These are phyloP conservation scores for Penicillium flavigenum DNA, from an alignment of 495 filamentous ascomycete genomes.

Conservation along the genomic window DNA sequence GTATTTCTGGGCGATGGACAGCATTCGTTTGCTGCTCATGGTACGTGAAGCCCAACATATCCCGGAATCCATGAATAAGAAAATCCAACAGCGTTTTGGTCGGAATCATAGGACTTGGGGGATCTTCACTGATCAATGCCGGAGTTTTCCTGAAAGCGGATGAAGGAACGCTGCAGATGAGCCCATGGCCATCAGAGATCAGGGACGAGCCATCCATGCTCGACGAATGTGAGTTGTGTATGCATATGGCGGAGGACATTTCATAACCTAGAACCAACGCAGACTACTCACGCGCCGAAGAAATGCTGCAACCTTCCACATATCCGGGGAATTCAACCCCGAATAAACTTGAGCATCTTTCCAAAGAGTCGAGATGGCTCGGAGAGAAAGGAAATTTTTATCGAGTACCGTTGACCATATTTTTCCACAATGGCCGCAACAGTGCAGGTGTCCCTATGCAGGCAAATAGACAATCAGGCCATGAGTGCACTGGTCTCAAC, in stretches of 20 bases:
- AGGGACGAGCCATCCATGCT: slow-evolving; percentile 43
- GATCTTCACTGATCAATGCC: slow-evolving; percentile 64
- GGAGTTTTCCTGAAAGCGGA: slow-evolving; percentile 67
- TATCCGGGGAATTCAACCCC: slow-evolving; percentile 60
- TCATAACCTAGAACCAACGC: slow-evolving; percentile 3
- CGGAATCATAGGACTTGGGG: slow-evolving; percentile 53
- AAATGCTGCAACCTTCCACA: slow-evolving; percentile 57
- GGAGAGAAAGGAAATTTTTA: slow-evolving; percentile 54
- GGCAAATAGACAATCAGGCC: slow-evolving; percentile 56
- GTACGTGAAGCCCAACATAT: slow-evolving; percentile 32
- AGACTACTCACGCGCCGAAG: slow-evolving; percentile 57
- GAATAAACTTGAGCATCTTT: slow-evolving; percentile 56
- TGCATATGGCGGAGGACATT: background rate
- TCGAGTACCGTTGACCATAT: slow-evolving; percentile 59
- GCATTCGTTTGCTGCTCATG: slow-evolving; percentile 64
- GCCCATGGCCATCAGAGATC: slow-evolving; percentile 61
- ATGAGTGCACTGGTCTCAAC: slow-evolving; percentile 63
- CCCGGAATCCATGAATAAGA: background rate
- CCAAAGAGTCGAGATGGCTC: slow-evolving; percentile 53
- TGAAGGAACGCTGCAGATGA: slow-evolving; percentile 49
- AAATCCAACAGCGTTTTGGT: background rate
- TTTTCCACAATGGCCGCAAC: slow-evolving; percentile 59
- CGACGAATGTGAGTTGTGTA: slow-evolving; percentile 48
- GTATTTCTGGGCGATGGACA: slow-evolving; percentile 63
- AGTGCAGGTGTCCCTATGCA: slow-evolving; percentile 62